These are phyloP conservation scores for Penicillium vulpinum DNA, from an alignment of 2,329 filamentous ascomycete genomes.

Conservation along the genomic window DNA sequence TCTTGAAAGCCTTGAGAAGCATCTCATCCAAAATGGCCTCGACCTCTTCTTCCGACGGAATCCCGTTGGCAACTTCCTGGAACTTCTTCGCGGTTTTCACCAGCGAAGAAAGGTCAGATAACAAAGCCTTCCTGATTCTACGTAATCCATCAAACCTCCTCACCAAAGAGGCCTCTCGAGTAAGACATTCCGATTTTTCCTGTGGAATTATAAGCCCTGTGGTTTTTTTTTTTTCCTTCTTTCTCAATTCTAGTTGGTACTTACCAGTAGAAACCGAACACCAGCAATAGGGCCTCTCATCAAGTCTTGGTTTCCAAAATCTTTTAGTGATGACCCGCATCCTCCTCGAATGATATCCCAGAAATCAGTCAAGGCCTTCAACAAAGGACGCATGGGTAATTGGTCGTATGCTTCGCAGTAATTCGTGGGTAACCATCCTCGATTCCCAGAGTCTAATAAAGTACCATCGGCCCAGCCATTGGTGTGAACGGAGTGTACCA, in stretches of 20 bases:
- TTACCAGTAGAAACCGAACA: slow-evolving; percentile 82
- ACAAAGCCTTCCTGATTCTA: slow-evolving; percentile 77
- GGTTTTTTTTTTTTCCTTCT: neutral
- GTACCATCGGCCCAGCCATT: slow-evolving; percentile 99
- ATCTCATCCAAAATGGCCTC: slow-evolving; percentile 77
- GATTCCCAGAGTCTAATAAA: slow-evolving; percentile 75
- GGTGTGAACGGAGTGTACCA: slow-evolving; percentile 94
- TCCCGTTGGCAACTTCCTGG: slow-evolving; percentile 67
- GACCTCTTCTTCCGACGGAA: slow-evolving; percentile 40
- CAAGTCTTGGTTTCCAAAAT: slow-evolving; percentile 89
- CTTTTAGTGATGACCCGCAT: slow-evolving; percentile 69
- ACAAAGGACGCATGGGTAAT: slow-evolving; percentile 76
- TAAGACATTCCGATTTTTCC: slow-evolving; percentile 87
- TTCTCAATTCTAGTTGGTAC: slow-evolving; percentile 39
- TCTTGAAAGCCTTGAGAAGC: slow-evolving; percentile 88
- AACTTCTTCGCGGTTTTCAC: slow-evolving; percentile 86
- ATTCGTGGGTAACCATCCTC: slow-evolving; percentile 96
- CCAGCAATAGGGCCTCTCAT: slow-evolving; percentile 93
- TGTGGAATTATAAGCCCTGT: slow-evolving; percentile 42
- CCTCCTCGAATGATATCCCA: slow-evolving; percentile 87
- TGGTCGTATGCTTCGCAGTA: slow-evolving; percentile 96
- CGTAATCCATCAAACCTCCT: slow-evolving; percentile 74
- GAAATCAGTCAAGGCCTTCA: slow-evolving; percentile 84
- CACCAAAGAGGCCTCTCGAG: slow-evolving; percentile 73
- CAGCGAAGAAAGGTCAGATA: slow-evolving; percentile 84